Base-by-base conservation (phyloP, 306 rosid genomes). In the Acacia acuminata region DNA sequence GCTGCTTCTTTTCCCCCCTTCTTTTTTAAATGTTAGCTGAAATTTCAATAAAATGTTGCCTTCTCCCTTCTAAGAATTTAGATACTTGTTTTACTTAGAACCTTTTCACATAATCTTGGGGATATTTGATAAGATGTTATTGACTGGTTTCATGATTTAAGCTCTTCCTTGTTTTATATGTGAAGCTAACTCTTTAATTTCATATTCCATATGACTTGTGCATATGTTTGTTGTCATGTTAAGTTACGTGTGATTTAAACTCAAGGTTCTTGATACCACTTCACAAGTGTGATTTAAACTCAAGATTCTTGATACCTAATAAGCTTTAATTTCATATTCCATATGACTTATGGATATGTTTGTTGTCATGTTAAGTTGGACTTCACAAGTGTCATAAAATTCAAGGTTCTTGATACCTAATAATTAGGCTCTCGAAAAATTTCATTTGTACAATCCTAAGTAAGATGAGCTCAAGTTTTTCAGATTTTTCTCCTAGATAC, bases 401-500 rank as follows among this genome's bases (percentile, higher is more conserved):
- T 55, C 48, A 32, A 3, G 3, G n/a, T 60, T 12, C 42, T 30
- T 56, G 10, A 48, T 70, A 4, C 32, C 42, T 36, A 51, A 9
- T 40, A 38, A 74, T 73, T 9, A 47, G 17, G 75, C 40, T 34
- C 17, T 81, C 69, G 77, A 75, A 75, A 22, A 11, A 69, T 45
- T 79, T 82, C 45, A 32, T 71, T 25, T 3, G 40, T 45, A 19
- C 24, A 45, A 20, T 22, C 17, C 51, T 14, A 48, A 48, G 32
- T 50, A 10, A 40, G 40, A 56, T 71, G 80, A 77, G 81, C 71
- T 79, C 56, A 84, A 63, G 40, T 75, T 81, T 78, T 80, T 34
- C 71, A 47, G 78, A 71, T 7, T 64, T 79, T 79, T 82, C 83
- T 87, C 82, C 87, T 87, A 78, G 91, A 77, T 84, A 58, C 63